Conservation (phyloP, 192 early-diverging fungal species). For the Coemansia sp. region DNA sequence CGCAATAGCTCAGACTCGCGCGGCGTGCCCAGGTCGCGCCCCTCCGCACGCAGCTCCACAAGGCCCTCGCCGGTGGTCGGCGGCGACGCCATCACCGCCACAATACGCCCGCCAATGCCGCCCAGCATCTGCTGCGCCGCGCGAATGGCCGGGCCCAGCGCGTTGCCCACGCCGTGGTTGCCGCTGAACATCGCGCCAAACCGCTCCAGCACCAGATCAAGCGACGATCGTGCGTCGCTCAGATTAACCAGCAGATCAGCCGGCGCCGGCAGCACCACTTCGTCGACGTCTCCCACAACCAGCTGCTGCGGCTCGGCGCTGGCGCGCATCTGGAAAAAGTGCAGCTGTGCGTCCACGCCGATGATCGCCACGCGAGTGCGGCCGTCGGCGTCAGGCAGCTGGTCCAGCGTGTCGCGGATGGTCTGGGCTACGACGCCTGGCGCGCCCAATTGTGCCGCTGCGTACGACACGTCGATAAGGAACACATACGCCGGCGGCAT, state of each 20-base stretch:
- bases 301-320: conserved; percentile 89
- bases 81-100: conserved; percentile 75
- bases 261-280: conserved; percentile 85
- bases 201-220: conserved; percentile 72
- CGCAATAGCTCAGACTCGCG: conserved; percentile 86
- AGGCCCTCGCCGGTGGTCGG: conserved; percentile 80
- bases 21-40: conserved; percentile 83
- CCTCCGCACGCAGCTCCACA: conserved; percentile 82
- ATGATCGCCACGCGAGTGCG: conserved; percentile 89
- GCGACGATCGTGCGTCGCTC: conserved; percentile 71
- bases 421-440: conserved; percentile 77
- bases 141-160: conserved; percentile 79
- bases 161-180: conserved; percentile 71
- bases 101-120: conserved; percentile 86
- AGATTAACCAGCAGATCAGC: conserved; percentile 87
- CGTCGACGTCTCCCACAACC: conserved; percentile 88
- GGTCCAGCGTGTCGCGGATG: conserved; percentile 78
- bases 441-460: conserved; percentile 84
- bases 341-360: conserved; percentile 82
- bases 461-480: conserved; percentile 90
- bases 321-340: conserved; percentile 86
- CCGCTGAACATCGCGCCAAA: conserved; percentile 80
- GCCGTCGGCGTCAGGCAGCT: conserved; percentile 84
- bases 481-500: conserved; percentile 93
- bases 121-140: conserved; percentile 80